phyloP scores from a whole-genome alignment of 2,329 filamentous ascomycete species.

The Ophiostoma himal-ulmi region DNA sequence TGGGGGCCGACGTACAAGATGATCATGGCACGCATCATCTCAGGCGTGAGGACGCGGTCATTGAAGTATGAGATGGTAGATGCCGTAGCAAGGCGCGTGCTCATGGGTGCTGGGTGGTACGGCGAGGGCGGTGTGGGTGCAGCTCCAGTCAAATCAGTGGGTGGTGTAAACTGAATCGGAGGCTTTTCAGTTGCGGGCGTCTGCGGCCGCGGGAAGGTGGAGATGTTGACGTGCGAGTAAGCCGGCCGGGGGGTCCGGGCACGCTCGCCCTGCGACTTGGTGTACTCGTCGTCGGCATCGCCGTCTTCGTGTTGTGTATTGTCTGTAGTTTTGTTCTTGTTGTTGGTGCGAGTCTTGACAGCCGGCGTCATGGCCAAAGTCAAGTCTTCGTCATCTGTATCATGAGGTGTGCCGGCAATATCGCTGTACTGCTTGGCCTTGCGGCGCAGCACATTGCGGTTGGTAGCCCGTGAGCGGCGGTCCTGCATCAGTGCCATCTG shows the following conservation, averaged over 20 bases:
- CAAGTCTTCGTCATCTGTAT: slow-evolving; percentile 66
- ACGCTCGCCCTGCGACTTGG: background rate
- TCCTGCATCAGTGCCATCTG: slow-evolving; percentile 93
- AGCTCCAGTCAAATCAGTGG: background rate
- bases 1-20: slow-evolving; percentile 94
- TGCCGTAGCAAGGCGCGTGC: slow-evolving; percentile 84
- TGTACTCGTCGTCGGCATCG: slow-evolving; percentile 12
- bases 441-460: slow-evolving; percentile 68
- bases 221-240: slow-evolving; percentile 24
- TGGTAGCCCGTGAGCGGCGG: slow-evolving; percentile 68
- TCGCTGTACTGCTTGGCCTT: slow-evolving; percentile 88
- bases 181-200: background rate
- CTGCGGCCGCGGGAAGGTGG: slow-evolving; percentile 17
- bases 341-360: background rate
- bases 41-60: slow-evolving; percentile 86
- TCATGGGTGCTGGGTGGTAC: slow-evolving; percentile 55
- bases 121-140: slow-evolving; percentile 35
- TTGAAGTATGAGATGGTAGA: slow-evolving; percentile 99
- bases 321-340: background rate
- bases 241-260: slow-evolving; percentile 22
- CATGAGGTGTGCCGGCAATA: slow-evolving; percentile 74
- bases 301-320: slow-evolving; percentile 4
- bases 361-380: slow-evolving; percentile 34
- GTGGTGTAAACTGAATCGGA: background rate
- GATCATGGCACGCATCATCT: slow-evolving; percentile 99